Conservation (phyloP, 495 filamentous ascomycete genomes). For the Margaritispora aquatica region DNA sequence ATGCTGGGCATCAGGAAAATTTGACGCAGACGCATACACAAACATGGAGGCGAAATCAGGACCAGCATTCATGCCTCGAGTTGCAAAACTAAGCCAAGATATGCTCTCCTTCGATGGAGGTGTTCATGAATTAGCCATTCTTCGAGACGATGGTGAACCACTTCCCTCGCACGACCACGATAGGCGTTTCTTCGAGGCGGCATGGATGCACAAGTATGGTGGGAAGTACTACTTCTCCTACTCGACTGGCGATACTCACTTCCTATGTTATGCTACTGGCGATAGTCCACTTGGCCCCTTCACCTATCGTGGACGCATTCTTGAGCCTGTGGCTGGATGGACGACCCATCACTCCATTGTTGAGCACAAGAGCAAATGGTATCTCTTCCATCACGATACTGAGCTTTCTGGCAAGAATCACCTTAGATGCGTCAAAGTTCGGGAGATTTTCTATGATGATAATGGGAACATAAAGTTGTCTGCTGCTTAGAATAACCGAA, state of each 20-base stretch:
- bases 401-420: constrained; percentile 56
- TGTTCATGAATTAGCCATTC: constrained; percentile 33
- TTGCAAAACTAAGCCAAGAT: constrained; percentile 53
- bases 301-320: constrained; percentile 58
- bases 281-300: constrained; percentile 60
- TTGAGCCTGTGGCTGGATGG: constrained; percentile 73
- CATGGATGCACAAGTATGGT: constrained; percentile 64
- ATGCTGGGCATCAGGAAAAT: constrained; percentile 42
- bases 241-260: constrained; percentile 71
- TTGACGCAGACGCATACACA: constrained; percentile 30
- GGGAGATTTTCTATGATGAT: constrained; percentile 64
- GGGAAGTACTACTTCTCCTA: constrained; percentile 69
- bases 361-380: constrained; percentile 64
- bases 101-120: constrained; percentile 39
- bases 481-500: background rate
- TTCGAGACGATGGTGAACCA: constrained; percentile 44
- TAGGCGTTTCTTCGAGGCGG: constrained; percentile 70
- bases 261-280: constrained; percentile 57
- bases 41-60: constrained; percentile 16
- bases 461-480: constrained; percentile 47
- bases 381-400: constrained; percentile 68
- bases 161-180: constrained; percentile 61
- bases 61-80: constrained; percentile 50
- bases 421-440: constrained; percentile 61
- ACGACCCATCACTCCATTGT: constrained; percentile 76